These are phyloP conservation scores for Cladophialophora bantiana DNA, from an alignment of 2,329 filamentous ascomycete genomes.

Conservation along the genomic window DNA sequence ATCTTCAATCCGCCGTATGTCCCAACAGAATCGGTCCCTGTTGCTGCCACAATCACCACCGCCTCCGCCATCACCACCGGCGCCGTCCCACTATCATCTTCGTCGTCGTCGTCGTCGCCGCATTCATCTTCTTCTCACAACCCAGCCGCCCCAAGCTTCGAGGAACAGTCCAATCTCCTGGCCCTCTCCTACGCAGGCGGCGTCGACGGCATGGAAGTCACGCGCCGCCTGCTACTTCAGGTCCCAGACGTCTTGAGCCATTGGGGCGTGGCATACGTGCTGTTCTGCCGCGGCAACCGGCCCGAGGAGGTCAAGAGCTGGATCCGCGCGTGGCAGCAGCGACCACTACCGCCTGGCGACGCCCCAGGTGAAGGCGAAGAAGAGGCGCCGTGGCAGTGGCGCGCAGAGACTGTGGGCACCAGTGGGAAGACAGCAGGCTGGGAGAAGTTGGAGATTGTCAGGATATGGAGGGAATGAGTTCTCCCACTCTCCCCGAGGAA, in stretches of 20 bases:
- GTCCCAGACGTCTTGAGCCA: conserved; percentile 69
- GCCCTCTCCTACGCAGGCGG: conserved; percentile 90
- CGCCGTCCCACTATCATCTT: conserved; percentile 26
- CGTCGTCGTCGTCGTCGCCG: too few species aligned
- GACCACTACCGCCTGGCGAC: not conserved
- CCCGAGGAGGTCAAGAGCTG: conserved; percentile 74
- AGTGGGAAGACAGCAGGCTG: conserved; percentile 90
- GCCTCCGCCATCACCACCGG: not conserved
- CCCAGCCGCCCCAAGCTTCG: conserved; percentile 58
- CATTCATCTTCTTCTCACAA: too few species aligned
- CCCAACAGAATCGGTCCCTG: conserved; percentile 77
- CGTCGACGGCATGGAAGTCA: conserved; percentile 90
- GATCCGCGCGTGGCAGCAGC: conserved; percentile 62
- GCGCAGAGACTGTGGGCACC: conserved; percentile 75
- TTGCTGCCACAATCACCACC: conserved; percentile 45
- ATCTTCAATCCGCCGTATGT: conserved; percentile 99
- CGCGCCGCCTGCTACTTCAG: conserved; percentile 74
- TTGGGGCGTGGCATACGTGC: conserved; percentile 82
- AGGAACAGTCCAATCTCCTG: conserved; percentile 82
- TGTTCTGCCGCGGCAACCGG: conserved; percentile 90
- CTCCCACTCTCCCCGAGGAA: too few species aligned
- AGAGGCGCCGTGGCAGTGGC: conserved; percentile 60
- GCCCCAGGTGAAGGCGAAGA: too few species aligned
- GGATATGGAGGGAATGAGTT: conserved; percentile 71
- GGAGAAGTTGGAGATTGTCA: conserved; percentile 90